Evolutionary conservation across 495 filamentous ascomycete genomes (phyloP).

Genomic region (Aspergillus cristatus): DNA sequence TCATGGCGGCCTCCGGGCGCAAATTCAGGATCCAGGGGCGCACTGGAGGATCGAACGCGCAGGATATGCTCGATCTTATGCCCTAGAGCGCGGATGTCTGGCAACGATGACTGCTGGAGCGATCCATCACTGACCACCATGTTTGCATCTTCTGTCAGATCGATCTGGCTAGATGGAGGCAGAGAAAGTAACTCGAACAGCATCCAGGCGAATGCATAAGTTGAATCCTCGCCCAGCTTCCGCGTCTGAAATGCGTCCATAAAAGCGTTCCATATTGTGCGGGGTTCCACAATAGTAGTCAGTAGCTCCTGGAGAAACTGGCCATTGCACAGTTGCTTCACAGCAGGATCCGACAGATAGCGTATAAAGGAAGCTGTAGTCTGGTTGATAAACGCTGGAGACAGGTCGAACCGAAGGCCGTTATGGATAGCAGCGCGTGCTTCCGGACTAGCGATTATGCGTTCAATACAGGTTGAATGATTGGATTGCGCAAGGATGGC

Average conservation of each 20-base stretch:
- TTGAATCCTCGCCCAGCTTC: conserved; percentile 26
- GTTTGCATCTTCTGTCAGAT: conserved; percentile 21
- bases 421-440: conserved; percentile 40
- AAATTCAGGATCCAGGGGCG: conserved; percentile 1
- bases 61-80: conserved; percentile 39
- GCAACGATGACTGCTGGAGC: conserved; percentile 18
- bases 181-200: conserved; percentile 45
- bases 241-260: conserved; percentile 29
- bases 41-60: conserved; percentile 11
- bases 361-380: conserved; percentile 17
- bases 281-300: conserved; percentile 44
- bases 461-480: conserved; percentile 42
- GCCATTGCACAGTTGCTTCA: conserved; percentile 49
- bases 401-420: conserved; percentile 41
- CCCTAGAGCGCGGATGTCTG: conserved; percentile 22
- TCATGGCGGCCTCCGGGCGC: conserved; percentile 67
- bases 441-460: conserved; percentile 38
- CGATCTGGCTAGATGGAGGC: conserved; percentile 11
- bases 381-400: conserved; percentile 42
- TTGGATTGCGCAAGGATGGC: conserved; percentile 43
- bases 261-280: conserved; percentile 51
- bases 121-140: conserved; percentile 18
- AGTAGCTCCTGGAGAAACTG: conserved; percentile 46
- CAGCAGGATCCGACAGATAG: conserved; percentile 14
- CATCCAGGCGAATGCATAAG: conserved; percentile 51